Base-by-base conservation (phyloP, 768 basidiomycete species). In the Phanerochaete sordida region DNA sequence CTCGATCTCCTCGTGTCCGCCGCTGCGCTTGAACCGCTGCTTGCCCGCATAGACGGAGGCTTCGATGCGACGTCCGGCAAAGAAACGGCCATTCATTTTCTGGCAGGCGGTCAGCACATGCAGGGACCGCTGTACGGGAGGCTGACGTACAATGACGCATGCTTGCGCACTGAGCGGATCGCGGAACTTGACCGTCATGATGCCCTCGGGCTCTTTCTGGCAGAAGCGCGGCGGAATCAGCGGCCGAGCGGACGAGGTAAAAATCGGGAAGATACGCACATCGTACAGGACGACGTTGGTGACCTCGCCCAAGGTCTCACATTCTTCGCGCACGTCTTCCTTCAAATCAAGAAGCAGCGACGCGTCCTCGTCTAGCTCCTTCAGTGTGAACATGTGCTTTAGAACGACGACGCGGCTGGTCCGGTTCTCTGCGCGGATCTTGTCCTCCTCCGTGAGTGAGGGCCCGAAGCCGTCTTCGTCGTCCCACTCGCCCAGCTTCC, bases 171-270 rank as follows among this genome's bases (percentile, higher is more conserved):
- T 85, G n/a, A 96, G 66, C 15, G 91, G 83, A 68, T 98, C 95
- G 59, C 86, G 86, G 78, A 98, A 99, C 66, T 98, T 97, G 62
- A 98, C 87, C 0, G 95, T 95, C 86, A 98, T 98, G 62, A 98
- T 75, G 3, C 97, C 96, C 37, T 96, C 93, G 33, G 84, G 75
- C 72, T 99, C 97, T 79, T 88, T 85, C 95, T 99, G 74, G n/a
- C 44, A 60, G 23, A 44, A 11, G 21, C 23, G 1, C 1, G 23
- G 19, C 15, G 4, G 21, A 19, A 24, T 55, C 19, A 49, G 43
- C 4, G 6, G 39, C 9, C 23, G 1, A 27, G 19, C 26, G 3
- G 28, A 15, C 2, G 28, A 52, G 7, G 53, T 21, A 16, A 43
- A 53, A n/a, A n/a, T n/a, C 4, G 37, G 56, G 26, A 58, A 52